Percentiles rank a stretch among this genome's conserved stretches.
These are phyloP conservation scores for Atkinsonella texensis DNA, from an alignment of 2,329 filamentous ascomycete genomes.

Conservation along the genomic window DNA sequence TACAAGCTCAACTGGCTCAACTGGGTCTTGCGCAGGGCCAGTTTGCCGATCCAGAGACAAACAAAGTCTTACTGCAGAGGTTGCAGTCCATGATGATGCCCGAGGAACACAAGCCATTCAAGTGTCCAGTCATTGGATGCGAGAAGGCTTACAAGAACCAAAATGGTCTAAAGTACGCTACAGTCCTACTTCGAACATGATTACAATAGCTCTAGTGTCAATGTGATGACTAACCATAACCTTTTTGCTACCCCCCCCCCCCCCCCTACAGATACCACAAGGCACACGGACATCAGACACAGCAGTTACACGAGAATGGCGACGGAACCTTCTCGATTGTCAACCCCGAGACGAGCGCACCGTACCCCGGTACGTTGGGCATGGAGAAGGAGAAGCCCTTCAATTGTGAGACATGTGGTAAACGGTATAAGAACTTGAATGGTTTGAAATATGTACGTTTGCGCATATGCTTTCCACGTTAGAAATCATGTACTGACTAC, in stretches of 20 bases:
- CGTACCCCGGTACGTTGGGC: conserved; percentile 91
- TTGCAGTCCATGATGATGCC: conserved; percentile 53
- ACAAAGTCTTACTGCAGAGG: conserved; percentile 42
- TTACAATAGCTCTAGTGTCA: background rate
- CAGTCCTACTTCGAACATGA: background rate
- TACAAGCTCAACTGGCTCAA: conserved; percentile 57
- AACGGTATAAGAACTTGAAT: conserved; percentile 98
- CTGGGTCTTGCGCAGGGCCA: conserved; percentile 66
- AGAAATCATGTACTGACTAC: conserved; percentile 12
- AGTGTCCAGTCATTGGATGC: conserved; percentile 94
- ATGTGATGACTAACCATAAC: background rate
- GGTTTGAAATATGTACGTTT: conserved; percentile 79
- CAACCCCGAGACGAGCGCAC: conserved; percentile 85
- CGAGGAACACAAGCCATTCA: conserved; percentile 95
- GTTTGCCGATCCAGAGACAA: conserved; percentile 67
- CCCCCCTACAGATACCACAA: conserved; percentile 47
- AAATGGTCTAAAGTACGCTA: conserved; percentile 81
- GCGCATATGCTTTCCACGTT: background rate
- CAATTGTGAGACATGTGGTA: conserved; percentile 91
- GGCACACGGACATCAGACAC: conserved; percentile 87
- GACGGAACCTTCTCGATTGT: conserved; percentile 98
- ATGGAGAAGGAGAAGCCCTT: conserved; percentile 99
- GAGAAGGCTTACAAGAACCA: conserved; percentile 99
- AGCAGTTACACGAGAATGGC: conserved; percentile 90
- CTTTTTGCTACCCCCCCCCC: background rate